Conservation (phyloP, 106 monocot genomes). For the Phalaenopsis aphrodite region DNA sequence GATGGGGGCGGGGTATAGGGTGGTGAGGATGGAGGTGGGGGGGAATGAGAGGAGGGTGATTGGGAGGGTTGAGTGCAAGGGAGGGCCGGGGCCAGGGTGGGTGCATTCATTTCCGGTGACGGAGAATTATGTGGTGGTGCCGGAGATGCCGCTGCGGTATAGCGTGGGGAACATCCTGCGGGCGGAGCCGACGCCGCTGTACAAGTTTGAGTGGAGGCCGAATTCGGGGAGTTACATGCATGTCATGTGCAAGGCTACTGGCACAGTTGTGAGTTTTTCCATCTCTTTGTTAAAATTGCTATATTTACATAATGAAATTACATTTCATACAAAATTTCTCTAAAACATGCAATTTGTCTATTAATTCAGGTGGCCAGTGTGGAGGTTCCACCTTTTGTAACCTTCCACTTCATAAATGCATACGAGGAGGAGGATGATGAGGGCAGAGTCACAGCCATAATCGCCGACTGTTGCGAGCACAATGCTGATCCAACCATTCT, state of each 20-base stretch:
- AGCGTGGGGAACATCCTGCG: conserved; percentile 59
- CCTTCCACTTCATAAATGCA: conserved; percentile 98
- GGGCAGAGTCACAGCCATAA: conserved; percentile 55
- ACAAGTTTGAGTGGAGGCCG: conserved; percentile 90
- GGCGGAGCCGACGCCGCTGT: conserved; percentile 90
- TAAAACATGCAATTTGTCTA: not conserved
- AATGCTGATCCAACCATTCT: conserved; percentile 67
- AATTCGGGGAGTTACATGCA: conserved; percentile 81
- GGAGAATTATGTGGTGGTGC: conserved; percentile 79
- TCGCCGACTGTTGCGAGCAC: conserved; percentile 97
- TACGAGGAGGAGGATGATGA: conserved; percentile 78
- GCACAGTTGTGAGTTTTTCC: conserved; percentile 50
- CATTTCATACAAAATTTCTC: too few relatives aligned
- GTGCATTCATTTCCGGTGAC: conserved; percentile 95
- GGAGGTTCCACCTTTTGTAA: conserved; percentile 82
- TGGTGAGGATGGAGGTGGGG: conserved; percentile 75
- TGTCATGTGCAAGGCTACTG: conserved; percentile 75
- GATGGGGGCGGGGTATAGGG: conserved; percentile 71
- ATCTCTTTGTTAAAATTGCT: too few relatives aligned
- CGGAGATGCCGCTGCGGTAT: conserved; percentile 94
- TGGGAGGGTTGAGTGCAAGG: conserved; percentile 76
- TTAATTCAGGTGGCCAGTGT: conserved; percentile 61
- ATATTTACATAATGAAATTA: too few relatives aligned
- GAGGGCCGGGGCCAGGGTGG: conserved; percentile 81
- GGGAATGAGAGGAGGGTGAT: conserved; percentile 73